Evolutionary conservation across 2,329 filamentous ascomycete genomes (phyloP).

Genomic region (Acrodontium crateriforme): DNA sequence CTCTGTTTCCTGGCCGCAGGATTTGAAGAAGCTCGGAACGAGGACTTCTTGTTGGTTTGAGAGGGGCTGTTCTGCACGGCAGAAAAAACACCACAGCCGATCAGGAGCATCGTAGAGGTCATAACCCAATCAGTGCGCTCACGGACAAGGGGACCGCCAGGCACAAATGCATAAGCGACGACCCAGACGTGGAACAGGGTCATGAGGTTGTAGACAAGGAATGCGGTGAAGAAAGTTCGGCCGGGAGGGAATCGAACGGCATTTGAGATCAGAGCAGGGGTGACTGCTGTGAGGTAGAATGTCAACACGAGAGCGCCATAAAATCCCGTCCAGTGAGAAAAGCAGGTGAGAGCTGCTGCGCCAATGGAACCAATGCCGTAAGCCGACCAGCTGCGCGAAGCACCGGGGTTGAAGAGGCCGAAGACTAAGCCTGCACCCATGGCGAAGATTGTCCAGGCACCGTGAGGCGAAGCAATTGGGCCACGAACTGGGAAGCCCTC

Average conservation of each 20-base stretch:
- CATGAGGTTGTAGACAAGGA: constrained; percentile 83
- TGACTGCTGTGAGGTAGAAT: constrained; percentile 67
- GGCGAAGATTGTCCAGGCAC: constrained; percentile 67
- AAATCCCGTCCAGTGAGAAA: constrained; percentile 76
- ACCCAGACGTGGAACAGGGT: constrained; percentile 98
- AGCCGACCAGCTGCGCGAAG: constrained; percentile 65
- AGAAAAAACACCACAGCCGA: constrained; percentile 75
- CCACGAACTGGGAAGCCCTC: constrained; percentile 86
- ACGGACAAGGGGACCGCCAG: constrained; percentile 78
- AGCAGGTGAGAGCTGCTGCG: constrained; percentile 62
- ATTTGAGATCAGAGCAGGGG: constrained; percentile 60
- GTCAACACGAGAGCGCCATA: constrained; percentile 66
- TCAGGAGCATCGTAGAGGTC: constrained; percentile 66
- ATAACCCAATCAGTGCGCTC: constrained; percentile 96
- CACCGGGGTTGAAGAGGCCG: constrained; percentile 57
- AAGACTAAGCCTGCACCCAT: constrained; percentile 73
- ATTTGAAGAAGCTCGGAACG: constrained; percentile 24
- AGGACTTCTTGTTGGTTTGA: constrained; percentile 29
- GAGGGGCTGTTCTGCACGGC: constrained; percentile 33
- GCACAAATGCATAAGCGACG: constrained; percentile 94
- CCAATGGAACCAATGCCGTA: constrained; percentile 68
- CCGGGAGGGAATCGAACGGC: constrained; percentile 66
- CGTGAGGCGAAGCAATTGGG: constrained; percentile 78
- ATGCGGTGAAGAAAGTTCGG: constrained; percentile 72
- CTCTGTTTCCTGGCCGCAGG: constrained; percentile 40